Evolutionary conservation across 2,329 filamentous ascomycete genomes (phyloP).

Genomic region (Penicillium griseofulvum): DNA sequence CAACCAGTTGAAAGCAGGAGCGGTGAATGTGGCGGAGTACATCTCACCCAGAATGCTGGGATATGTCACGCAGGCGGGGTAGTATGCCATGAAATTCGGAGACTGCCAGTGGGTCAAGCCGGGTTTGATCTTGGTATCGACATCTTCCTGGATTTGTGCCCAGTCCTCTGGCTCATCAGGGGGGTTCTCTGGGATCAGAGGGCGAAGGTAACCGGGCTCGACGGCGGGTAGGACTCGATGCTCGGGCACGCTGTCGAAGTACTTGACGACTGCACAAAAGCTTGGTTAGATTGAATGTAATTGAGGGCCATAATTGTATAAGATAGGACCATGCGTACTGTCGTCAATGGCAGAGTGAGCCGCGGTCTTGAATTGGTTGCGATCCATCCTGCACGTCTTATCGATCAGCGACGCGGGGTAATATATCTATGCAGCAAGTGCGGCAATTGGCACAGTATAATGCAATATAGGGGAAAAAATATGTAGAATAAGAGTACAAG

Average conservation of each 20-base stretch:
- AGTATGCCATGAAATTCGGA: conserved; percentile 95
- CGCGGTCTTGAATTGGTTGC: conserved; percentile 71
- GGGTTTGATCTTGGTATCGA: conserved; percentile 82
- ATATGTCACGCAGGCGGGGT: conserved; percentile 77
- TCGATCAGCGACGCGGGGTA: conserved; percentile 1
- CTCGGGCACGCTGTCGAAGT: conserved; percentile 72
- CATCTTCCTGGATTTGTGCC: conserved; percentile 75
- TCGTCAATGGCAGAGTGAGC: conserved; percentile 78
- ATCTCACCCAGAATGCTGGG: conserved; percentile 86
- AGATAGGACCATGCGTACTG: conserved; percentile 55
- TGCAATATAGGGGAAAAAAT: no score
- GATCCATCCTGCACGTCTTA: conserved; percentile 61
- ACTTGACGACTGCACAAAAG: conserved; percentile 64
- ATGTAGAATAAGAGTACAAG: background rate
- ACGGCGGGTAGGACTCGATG: conserved; percentile 74
- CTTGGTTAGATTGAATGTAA: background rate
- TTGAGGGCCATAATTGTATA: background rate
- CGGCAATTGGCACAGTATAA: background rate
- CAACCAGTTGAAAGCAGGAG: conserved; percentile 95
- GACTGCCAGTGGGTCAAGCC: conserved; percentile 94
- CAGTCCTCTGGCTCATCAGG: conserved; percentile 66
- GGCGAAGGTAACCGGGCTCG: conserved; percentile 78
- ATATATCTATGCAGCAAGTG: background rate
- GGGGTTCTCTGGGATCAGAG: conserved; percentile 71
- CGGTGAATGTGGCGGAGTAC: conserved; percentile 84